Base-by-base conservation (phyloP, 345 rosid species). In the Limnanthes douglasii region DNA sequence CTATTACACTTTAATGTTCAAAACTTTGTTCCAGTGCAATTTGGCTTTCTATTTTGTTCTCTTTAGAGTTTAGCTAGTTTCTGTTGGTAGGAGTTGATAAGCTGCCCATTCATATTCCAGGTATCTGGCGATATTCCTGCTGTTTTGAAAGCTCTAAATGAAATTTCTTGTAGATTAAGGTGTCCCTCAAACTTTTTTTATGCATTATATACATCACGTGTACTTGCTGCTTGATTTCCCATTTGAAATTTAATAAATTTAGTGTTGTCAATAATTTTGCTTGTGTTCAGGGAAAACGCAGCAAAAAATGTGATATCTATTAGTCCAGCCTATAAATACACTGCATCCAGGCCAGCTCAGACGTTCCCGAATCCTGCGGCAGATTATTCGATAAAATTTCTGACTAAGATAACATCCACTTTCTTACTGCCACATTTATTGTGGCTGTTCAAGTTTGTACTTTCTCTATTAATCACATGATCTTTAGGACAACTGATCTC, bases 401-500 rank as follows among this genome's bases (percentile, higher is more conserved):
- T 26, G 11, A 0, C 11, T 6, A 18, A 17, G 32, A 40, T 5
- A 25, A 44, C 24, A 15, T 38, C 15, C 15, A 34, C 31, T 36
- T 47, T 39, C 21, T 6, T 21, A 41, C 31, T 56, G 62, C 60
- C 51, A 31, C 55, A 26, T 19, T 31, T 14, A n/a, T 31, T 15
- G 59, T 50, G 51, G 57, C 56, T 36, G 37, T 39, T 50, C 58
- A 62, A 52, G 57, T 66, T 57, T 59, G 56, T 68, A 49, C 60
- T 32, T 60, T 53, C 55, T 65, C 51, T 51, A 59, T 52, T 53
- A 59, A 68, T 52, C 53, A 52, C 71, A 57, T 68, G 71, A 68
- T 61, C 73, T 66, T 65, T 61, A 68, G 71, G 73, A 58, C 64
- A 65, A 68, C 51, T 73, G 59, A 59, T 72, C 69, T 65, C 81